Conservation (phyloP, 257 asterid genomes). For the Apocynum venetum region DNA sequence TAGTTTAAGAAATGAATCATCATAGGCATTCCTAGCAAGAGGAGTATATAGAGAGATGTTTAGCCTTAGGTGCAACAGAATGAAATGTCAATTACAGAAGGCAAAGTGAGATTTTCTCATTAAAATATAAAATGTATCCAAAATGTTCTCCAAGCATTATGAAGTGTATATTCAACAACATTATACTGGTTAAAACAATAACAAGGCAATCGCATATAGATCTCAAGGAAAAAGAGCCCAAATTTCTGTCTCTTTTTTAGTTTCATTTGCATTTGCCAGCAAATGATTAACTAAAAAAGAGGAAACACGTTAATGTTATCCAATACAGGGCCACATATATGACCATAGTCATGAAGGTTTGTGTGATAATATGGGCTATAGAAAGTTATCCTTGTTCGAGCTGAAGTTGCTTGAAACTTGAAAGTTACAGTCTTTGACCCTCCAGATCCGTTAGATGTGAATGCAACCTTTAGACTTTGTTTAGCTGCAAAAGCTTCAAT, state of each 20-base stretch:
- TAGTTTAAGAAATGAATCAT: not conserved
- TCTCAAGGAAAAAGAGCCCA: not conserved
- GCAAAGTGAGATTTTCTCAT: not conserved
- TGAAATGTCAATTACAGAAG: not conserved
- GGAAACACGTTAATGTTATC: conserved; percentile 64
- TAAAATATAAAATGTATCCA: not conserved
- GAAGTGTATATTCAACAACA: not conserved
- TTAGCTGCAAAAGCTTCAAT: conserved; percentile 57
- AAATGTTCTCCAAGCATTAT: not conserved
- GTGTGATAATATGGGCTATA: conserved; percentile 64
- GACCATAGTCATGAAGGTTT: conserved; percentile 45
- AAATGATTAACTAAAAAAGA: conserved; percentile 17
- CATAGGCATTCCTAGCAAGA: not conserved
- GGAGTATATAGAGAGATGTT: not conserved
- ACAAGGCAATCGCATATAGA: not conserved
- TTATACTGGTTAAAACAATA: not conserved
- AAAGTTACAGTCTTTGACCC: conserved; percentile 42
- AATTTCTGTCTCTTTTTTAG: not conserved
- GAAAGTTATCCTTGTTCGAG: conserved; percentile 51
- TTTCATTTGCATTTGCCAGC: not conserved
- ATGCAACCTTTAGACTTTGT: conserved; percentile 30
- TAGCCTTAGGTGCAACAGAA: not conserved
- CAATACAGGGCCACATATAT: conserved; percentile 66
- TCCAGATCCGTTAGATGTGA: conserved; percentile 52
- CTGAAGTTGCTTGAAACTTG: conserved; percentile 42